These are phyloP conservation scores for Pleurotus sapidus DNA, from an alignment of 768 basidiomycete species.

Conservation along the genomic window DNA sequence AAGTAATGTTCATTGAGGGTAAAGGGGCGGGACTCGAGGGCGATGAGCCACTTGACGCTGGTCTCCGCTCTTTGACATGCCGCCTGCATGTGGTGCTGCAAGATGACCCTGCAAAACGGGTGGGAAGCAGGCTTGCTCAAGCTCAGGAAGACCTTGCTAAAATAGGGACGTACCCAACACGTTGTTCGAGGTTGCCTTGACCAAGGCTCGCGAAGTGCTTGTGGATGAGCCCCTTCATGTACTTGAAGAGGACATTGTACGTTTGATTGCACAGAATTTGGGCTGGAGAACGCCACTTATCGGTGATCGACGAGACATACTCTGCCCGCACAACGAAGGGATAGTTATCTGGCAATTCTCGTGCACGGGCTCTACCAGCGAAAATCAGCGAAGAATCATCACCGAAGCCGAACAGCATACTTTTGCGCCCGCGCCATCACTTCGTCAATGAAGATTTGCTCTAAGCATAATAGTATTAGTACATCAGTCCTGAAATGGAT, in stretches of 20 bases:
- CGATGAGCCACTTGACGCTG: conserved; percentile 46
- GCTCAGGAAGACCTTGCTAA: too few relatives aligned
- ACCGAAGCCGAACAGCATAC: conserved; percentile 31
- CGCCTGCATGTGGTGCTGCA: conserved; percentile 48
- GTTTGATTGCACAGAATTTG: conserved; percentile 39
- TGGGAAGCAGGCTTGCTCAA: background rate
- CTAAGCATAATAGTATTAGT: background rate
- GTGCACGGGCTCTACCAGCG: conserved; percentile 54
- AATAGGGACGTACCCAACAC: conserved; percentile 30
- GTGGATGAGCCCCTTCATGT: conserved; percentile 40
- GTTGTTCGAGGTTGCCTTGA: conserved; percentile 49
- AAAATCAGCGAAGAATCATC: background rate
- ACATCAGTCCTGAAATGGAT: background rate
- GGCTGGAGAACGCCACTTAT: conserved; percentile 49
- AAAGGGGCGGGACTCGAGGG: conserved; percentile 45
- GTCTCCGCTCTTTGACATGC: conserved; percentile 35
- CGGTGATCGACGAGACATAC: conserved; percentile 43
- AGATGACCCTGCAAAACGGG: conserved; percentile 35
- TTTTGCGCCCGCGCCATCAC: conserved; percentile 42
- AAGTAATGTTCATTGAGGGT: conserved; percentile 54
- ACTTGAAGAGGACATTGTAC: conserved; percentile 29
- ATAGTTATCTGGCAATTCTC: conserved; percentile 67
- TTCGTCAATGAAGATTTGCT: conserved; percentile 47
- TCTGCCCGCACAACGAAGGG: conserved; percentile 57
- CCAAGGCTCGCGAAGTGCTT: conserved; percentile 51